Evolutionary conservation across 495 filamentous ascomycete species (phyloP), one percentile per base, ranked within the genome.

Genomic region (Arthonia radiata): DNA sequence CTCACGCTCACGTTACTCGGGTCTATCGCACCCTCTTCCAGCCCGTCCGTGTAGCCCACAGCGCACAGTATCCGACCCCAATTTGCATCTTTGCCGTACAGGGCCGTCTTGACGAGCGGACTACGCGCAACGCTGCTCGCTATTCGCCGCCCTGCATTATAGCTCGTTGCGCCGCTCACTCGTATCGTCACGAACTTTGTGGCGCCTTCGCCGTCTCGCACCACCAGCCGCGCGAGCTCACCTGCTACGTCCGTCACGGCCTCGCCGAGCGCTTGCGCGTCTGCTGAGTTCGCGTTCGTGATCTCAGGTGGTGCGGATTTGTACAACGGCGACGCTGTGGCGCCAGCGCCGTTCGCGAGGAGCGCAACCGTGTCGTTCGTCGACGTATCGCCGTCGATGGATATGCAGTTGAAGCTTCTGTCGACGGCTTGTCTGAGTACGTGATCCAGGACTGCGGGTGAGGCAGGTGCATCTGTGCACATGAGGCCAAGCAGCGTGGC

Each of bases 61-160:
- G 86, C 86, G 49, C 89, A 94, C 13, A 94, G 59, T 31, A 97
- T 92, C 13, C 89, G 79, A 19, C 86, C 81, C 83, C 89, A 94
- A 58, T 99, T 99, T 2, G 86, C 86, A 43, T 99, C 89, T 39
- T 79, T 74, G 27, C 86, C 86, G 44, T 94, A 94, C 18, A 99
- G 58, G 0, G 89, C 86, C 0, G 89, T 94, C 57, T 94, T 99
- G 24, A 99, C 83, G 23, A 99, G 61, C 12, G 89, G 77, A 4
- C 79, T 90, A 21, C 74, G 67, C n/a, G 86, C 81, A 50, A 94
- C 91, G 19, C 74, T 77, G 28, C 65, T 70, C 13, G 83, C 89
- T 30, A 93, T 49, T 15, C 36, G 44, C 27, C 49, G 48, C n/a
- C 57, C 57, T 31, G 48, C 47, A 12, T 32, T 25, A 67, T 45